Percentiles rank a stretch among this genome's conserved stretches.
These are phyloP conservation scores for Cladosporium oxysporum DNA, from an alignment of 2,329 filamentous ascomycete genomes.

Conservation along the genomic window DNA sequence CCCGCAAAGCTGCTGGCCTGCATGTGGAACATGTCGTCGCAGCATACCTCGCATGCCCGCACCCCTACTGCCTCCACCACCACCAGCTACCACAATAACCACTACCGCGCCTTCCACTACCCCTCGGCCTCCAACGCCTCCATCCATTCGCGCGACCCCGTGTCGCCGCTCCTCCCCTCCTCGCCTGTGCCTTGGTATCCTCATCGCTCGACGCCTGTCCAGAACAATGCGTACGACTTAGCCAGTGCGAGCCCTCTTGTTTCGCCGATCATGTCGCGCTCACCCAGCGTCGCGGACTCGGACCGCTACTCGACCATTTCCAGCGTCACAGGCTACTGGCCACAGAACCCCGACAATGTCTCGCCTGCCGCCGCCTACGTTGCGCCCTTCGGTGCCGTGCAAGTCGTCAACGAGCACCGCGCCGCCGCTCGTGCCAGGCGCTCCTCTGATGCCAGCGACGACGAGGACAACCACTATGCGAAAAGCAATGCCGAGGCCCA, in stretches of 20 bases:
- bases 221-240: conserved; percentile 18
- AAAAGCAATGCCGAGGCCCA: conserved; percentile 65
- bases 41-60: background rate
- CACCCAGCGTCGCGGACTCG: conserved; percentile 26
- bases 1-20: background rate
- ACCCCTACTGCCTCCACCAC: background rate
- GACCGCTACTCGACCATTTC: conserved; percentile 30
- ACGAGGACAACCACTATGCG: conserved; percentile 64
- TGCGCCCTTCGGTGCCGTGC: conserved; percentile 80
- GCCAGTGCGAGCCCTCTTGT: conserved; percentile 18
- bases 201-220: background rate
- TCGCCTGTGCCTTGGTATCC: background rate
- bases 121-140: conserved; percentile 10
- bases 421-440: conserved; percentile 62
- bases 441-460: conserved; percentile 36
- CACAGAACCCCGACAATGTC: conserved; percentile 41
- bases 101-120: conserved; percentile 17
- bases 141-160: background rate
- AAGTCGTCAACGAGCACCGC: conserved; percentile 80
- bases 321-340: conserved; percentile 25
- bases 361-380: conserved; percentile 85
- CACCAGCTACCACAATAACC: conserved; percentile 10
- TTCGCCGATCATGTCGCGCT: conserved; percentile 31
- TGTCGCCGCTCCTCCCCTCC: conserved; percentile 1
- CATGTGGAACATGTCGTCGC: conserved; percentile 6